A percentile compares a stretch with the other conserved stretches of the same genome.
These are phyloP conservation scores for Thalassiosira livingstoniorum DNA, from an alignment of 352 stramenopile genomes.

Conservation along the genomic window DNA sequence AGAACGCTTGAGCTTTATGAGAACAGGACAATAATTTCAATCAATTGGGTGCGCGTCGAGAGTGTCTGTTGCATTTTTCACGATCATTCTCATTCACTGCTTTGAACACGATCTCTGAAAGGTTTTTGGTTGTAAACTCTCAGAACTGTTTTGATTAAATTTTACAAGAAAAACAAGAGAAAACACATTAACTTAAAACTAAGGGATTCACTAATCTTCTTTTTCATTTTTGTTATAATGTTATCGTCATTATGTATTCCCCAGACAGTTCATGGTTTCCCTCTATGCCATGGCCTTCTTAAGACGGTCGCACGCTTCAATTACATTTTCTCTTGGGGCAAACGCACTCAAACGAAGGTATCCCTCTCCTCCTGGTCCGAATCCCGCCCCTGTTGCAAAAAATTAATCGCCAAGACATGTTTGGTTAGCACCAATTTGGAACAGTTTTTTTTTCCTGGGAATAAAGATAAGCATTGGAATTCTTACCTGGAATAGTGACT, in stretches of 20 bases:
- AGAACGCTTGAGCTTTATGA: no score
- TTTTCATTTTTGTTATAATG: not conserved
- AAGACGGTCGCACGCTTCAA: slow-evolving; percentile 87
- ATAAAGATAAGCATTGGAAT: no score
- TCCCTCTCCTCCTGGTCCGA: slow-evolving; percentile 89
- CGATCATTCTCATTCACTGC: no score
- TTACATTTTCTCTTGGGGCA: slow-evolving; percentile 84
- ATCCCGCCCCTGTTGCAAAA: slow-evolving; percentile 89
- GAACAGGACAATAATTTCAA: no score
- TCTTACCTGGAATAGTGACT: slow-evolving; percentile 90
- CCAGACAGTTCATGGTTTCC: not conserved
- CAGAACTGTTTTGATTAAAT: not conserved
- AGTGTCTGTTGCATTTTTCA: no score
- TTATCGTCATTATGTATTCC: not conserved
- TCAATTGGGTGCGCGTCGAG: no score
- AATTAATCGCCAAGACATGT: no score
- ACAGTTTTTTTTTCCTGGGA: no score
- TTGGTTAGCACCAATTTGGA: no score
- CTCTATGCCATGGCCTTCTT: slow-evolving; percentile 73
- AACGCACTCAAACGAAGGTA: slow-evolving; percentile 89
- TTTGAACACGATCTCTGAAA: no score
- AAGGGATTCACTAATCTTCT: not conserved
- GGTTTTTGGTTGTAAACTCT: not conserved
- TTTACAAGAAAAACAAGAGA: not conserved
- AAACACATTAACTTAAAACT: not conserved